Evolutionary conservation across 2,329 filamentous ascomycete genomes (phyloP), one percentile per base, ranked within the genome.

Genomic region (Aspergillus costaricaensis): DNA sequence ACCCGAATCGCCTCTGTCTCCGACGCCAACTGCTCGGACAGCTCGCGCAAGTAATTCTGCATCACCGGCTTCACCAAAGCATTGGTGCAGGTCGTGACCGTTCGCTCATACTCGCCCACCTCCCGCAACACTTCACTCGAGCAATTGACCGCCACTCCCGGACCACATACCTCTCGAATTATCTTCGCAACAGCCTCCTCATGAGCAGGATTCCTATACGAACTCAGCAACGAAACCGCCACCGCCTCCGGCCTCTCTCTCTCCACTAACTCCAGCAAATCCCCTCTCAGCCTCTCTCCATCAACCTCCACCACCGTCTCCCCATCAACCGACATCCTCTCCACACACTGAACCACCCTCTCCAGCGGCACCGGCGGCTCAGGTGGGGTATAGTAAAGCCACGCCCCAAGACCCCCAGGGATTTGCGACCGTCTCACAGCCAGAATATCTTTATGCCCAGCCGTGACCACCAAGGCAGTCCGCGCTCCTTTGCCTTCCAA

Each of bases 401-500:
- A 83, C 10, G 79, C 80, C 1, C 79, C 81, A 9, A 83, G 68
- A 2, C 80, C 80, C 3, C 81, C 81, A 0, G 81, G 81, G n/a
- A 83, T 83, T 58, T 83, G 80, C 19, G 79, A 81, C 25, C 81
- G 72, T 8, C 81, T 72, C 10, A 81, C 70, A 0, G 77, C 76
- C 52, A 83, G 69, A 48, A 83, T 77, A 64, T 82, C 80, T 62
- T 81, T 82, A 69, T 82, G 80, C 4, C 81, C 81, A 2, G 76
- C 74, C 1, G 81, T 83, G 10, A 82, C 79, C 30, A 83, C 70
- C 1, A 83, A 70, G 1, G 75, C 80, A 1, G 80, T 76, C 30
- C 77, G 78, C n/a, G 77, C 79, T 25, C 81, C 81, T 61, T 83
- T 82, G 21, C 78, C 78, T 64, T 83, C 81, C 2, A 83, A 72